Evolutionary conservation across 208 protist species (phyloP), one percentile per base, ranked within the genome.

Genomic region (Leishmania amazonensis): DNA sequence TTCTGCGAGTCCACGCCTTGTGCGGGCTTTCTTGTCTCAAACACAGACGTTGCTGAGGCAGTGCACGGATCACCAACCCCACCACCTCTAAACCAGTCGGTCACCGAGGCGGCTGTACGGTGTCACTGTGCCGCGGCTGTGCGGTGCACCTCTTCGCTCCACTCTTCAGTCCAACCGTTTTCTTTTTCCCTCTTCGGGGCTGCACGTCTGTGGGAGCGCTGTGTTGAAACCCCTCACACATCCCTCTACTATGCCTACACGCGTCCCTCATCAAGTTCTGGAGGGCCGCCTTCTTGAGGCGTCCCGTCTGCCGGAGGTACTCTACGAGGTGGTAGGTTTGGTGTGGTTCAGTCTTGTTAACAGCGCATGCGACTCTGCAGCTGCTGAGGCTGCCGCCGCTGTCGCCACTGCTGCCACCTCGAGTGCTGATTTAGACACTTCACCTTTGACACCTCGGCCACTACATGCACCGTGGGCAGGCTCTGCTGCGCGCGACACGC

Each of bases 261-360:
- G 7, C 8, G 42, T 86, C 15, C 45, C 78, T 5, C 53, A 73
- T 53, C 68, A 47, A 24, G 35, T 77, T 21, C 42, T 86, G 1
- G 83, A 86, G 78, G 47, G 45, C 15, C 78, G 47, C 1, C 83
- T 86, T 49, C 78, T 81, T 28, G 40, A 80, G 49, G 83, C 78
- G 0, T 15, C 83, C 13, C 54, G 54, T 40, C 47, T 54, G 51
- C 83, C 83, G 5, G 83, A 82, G 57, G 78, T 49, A 2, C 83
- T 86, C 8, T 68, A 80, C 67, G 28, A n/a, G 45, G 83, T 86
- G 49, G 83, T 86, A 58, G 65, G 45, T 3, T 67, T 76, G 42
- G 51, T 86, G 51, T 86, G 83, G 78, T 80, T 65, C 1, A 86
- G 83, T 24, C 57, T 86, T 42, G 74, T 83, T 0, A 71, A 81